phyloP scores from a whole-genome alignment of 345 rosid species.

The Linum trigynum region DNA sequence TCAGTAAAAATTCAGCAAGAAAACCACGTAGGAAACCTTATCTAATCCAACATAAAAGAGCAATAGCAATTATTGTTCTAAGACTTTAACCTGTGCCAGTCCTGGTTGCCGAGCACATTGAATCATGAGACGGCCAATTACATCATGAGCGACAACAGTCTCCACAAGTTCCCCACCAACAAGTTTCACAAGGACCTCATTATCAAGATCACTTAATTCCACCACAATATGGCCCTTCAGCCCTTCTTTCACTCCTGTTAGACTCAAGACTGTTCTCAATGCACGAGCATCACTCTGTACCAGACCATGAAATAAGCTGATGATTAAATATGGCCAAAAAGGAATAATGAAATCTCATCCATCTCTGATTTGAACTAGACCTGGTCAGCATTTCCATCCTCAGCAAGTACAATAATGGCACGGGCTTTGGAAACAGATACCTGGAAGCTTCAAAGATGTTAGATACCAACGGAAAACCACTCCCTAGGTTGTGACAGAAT shows the following conservation, averaged over 20 bases:
- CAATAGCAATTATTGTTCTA: neutral
- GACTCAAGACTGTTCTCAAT: conserved; percentile 63
- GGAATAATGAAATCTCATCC: conserved; percentile 10
- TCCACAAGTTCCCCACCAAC: conserved; percentile 70
- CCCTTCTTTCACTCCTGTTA: conserved; percentile 69
- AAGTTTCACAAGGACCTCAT: conserved; percentile 70
- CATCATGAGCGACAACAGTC: conserved; percentile 78
- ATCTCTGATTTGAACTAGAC: conserved; percentile 26
- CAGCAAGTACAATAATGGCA: conserved; percentile 64
- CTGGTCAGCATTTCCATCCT: conserved; percentile 81
- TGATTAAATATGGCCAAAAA: conserved; percentile 10
- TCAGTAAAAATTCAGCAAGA: conserved; percentile 6
- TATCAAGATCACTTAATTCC: conserved; percentile 69
- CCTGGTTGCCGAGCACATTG: conserved; percentile 79
- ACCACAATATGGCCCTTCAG: conserved; percentile 65
- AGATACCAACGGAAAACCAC: conserved; percentile 8
- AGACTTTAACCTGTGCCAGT: conserved; percentile 53
- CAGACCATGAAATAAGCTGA: conserved; percentile 13
- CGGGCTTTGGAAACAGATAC: conserved; percentile 74
- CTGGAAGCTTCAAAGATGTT: conserved; percentile 23
- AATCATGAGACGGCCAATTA: conserved; percentile 75
- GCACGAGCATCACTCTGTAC: conserved; percentile 76
- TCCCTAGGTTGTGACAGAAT: neutral
- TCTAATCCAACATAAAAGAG: neutral
- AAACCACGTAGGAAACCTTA: conserved; percentile 3